Evolutionary conservation across 345 rosid species (phyloP), one percentile per base, ranked within the genome.

Genomic region (Camelina laxa): DNA sequence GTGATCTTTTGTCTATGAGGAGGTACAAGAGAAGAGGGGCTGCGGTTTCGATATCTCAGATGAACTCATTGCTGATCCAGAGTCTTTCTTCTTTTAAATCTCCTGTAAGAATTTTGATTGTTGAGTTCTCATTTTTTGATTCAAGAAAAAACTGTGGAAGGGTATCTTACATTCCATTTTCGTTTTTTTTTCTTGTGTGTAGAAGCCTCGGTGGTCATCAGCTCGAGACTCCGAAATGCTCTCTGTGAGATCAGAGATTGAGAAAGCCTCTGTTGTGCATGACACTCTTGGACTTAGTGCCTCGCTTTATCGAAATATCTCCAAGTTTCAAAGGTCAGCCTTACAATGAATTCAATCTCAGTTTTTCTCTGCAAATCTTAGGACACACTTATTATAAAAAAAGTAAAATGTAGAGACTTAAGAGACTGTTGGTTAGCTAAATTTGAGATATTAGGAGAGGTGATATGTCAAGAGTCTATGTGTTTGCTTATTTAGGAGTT

Each of bases 311-410:
- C 84, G 82, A 74, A 89, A 93, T 77, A 20, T 87, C 71, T 91
- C 98, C 63, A 82, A 16, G 80, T 91, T 93, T 82, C 73, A 56
- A 80, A 87, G 89, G 98, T 86, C 2, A 5, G n/a, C 13, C 38
- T 2, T 63, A 63, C 54, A 44, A 63, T 45, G 30, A 31, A 49
- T 41, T 41, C 15, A 41, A 41, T 41, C 13, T 12, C 45, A 41
- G 45, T 4, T 41, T 41, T 41, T 41, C 13, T 31, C 53, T 39
- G 44, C 41, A 56, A 41, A 36, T 56, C 3, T 69, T 36, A 22
- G 20, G 51, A 38, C 62, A 22, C 24, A 1, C 30, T 4, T n/a
- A 30, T 0, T 33, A 15, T 36, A 11, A 45, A 9, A 9, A 3
- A 9, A 3, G 6, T 4, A 13, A 67, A 38, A 67, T 38, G n/a